These are phyloP conservation scores for Pilasporangium apinafurcum DNA, from an alignment of 352 stramenopile genomes.

Conservation along the genomic window DNA sequence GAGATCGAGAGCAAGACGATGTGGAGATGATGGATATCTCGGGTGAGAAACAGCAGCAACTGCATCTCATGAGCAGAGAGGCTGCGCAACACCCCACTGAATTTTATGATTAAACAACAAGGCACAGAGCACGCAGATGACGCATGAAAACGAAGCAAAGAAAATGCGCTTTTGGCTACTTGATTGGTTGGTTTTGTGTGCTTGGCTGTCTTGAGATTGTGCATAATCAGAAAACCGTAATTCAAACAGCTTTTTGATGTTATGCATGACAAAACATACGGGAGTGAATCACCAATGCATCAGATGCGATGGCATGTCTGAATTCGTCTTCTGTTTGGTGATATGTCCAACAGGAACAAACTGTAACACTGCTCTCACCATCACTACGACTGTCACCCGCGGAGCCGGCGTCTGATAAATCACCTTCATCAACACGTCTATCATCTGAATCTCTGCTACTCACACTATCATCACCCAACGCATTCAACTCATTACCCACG, in stretches of 20 bases:
- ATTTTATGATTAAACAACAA: constrained; percentile 69
- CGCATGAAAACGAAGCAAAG: neutral
- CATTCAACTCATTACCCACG: no score
- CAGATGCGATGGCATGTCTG: no score
- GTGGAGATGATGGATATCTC: constrained; percentile 62
- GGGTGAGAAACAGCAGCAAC: constrained; percentile 45
- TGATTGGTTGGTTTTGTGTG: no score
- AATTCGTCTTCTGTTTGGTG: constrained; percentile 4
- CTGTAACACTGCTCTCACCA: neutral
- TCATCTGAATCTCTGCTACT: neutral
- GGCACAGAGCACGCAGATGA: neutral
- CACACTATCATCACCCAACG: no score
- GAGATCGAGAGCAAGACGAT: constrained; percentile 60
- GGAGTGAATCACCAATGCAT: neutral
- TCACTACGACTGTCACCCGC: neutral
- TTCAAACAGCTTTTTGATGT: no score
- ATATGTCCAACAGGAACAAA: constrained; percentile 10
- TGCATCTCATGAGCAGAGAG: constrained; percentile 46
- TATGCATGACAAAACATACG: neutral
- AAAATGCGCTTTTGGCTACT: no score
- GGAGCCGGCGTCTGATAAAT: neutral
- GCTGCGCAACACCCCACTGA: constrained; percentile 53
- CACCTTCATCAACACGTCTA: neutral
- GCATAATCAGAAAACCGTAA: no score
- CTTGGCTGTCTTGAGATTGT: no score